phyloP scores from a whole-genome alignment of 2,329 filamentous ascomycete genomes.

The Macrophomina tecta region DNA sequence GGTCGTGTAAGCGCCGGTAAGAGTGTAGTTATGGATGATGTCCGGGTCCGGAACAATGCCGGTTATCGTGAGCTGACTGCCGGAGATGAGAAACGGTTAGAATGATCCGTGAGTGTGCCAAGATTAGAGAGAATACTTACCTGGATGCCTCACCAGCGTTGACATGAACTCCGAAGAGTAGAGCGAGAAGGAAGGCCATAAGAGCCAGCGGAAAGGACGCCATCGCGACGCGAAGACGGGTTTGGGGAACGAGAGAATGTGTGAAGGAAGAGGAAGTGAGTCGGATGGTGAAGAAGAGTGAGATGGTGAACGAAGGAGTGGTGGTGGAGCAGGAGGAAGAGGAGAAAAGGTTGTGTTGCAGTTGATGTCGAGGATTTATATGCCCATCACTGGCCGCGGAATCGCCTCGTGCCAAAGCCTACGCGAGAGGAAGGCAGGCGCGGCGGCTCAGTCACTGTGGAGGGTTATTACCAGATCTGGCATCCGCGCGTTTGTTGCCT shows the following conservation, averaged over 20 bases:
- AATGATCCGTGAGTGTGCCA: neutral
- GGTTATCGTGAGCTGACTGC: neutral
- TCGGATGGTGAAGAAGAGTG: neutral
- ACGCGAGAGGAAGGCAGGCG: neutral
- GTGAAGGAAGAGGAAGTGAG: neutral
- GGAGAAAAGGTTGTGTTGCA: neutral
- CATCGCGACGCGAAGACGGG: slow-evolving; percentile 6
- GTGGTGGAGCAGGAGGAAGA: neutral
- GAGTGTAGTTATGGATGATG: neutral
- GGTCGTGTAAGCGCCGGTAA: neutral
- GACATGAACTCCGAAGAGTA: slow-evolving; percentile 4
- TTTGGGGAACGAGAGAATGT: neutral
- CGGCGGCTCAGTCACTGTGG: neutral
- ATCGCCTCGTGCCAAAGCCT: neutral
- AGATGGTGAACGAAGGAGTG: neutral
- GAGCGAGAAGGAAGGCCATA: slow-evolving; percentile 1
- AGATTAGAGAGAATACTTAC: neutral
- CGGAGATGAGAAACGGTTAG: neutral
- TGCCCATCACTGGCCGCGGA: neutral
- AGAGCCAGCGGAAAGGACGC: neutral
- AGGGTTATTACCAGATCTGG: neutral
- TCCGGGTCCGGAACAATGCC: too few relatives aligned
- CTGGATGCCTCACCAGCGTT: neutral
- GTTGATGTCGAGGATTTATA: neutral
- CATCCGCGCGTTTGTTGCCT: neutral